Percentiles rank a stretch among this genome's conserved stretches.
Conservation (phyloP, 139 green algal species). For the Axilococcus clingmanii region DNA sequence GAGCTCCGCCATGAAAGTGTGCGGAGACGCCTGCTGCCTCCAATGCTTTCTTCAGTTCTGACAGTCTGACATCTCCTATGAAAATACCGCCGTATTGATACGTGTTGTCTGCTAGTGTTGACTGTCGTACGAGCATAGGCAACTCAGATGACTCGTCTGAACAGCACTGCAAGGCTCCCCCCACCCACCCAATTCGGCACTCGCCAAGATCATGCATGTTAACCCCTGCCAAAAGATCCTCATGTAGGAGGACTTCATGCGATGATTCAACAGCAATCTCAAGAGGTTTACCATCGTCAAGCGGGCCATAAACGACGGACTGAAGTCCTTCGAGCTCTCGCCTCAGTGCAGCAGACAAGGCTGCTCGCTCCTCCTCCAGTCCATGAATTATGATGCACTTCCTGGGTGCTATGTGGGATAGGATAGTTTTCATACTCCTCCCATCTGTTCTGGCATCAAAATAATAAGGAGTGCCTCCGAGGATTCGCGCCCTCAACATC, state of each 20-base stretch:
- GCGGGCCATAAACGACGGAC: conserved; percentile 18
- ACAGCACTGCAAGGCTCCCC: conserved; percentile 11
- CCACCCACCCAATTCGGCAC: conserved; percentile 46
- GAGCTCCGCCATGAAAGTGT: conserved; percentile 33
- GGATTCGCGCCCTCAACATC: conserved; percentile 35
- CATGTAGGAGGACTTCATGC: conserved; percentile 24
- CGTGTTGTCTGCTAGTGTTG: background rate
- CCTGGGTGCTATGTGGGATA: conserved; percentile 48
- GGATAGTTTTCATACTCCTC: conserved; percentile 43
- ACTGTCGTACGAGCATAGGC: background rate
- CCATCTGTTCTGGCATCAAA: conserved; percentile 52
- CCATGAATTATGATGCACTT: conserved; percentile 44
- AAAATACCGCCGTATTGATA: conserved; percentile 39
- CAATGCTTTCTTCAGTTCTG: conserved; percentile 47
- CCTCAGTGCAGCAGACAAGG: conserved; percentile 23
- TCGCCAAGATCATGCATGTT: conserved; percentile 25
- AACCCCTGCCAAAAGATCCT: conserved; percentile 26
- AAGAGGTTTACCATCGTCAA: conserved; percentile 17
- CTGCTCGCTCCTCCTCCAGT: conserved; percentile 9
- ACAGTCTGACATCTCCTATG: conserved; percentile 49
- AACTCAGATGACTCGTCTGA: background rate
- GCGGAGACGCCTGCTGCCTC: conserved; percentile 33
- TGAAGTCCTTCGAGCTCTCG: conserved; percentile 32
- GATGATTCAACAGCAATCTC: conserved; percentile 16
- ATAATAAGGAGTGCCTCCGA: conserved; percentile 44